A percentile compares a stretch with the other conserved stretches of the same genome.
Evolutionary conservation across 1,284 basidiomycete genomes (phyloP).

Genomic region (Melampsora americana): DNA sequence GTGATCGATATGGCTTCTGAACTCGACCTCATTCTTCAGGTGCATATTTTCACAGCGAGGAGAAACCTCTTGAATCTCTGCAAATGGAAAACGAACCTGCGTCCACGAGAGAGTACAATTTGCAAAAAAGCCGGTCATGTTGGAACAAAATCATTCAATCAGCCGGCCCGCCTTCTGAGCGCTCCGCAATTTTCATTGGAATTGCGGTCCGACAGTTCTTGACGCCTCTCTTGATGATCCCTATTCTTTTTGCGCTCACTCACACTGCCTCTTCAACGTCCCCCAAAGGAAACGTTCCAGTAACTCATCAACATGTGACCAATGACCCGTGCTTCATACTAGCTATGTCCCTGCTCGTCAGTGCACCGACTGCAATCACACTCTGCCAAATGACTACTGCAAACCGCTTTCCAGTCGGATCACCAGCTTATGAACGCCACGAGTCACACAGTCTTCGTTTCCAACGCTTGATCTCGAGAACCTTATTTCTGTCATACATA

Average conservation of each 20-base stretch:
- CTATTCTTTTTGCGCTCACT: not conserved
- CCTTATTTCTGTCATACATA: too few relatives aligned
- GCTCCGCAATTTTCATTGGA: conserved; percentile 30
- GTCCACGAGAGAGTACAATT: too few relatives aligned
- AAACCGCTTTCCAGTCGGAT: conserved; percentile 45
- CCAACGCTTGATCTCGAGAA: too few relatives aligned
- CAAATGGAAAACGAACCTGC: not conserved
- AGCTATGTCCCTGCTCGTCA: conserved; percentile 1
- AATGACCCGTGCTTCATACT: conserved; percentile 29
- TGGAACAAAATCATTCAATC: conserved; percentile 46
- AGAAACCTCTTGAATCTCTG: too few relatives aligned
- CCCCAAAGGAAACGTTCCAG: too few relatives aligned
- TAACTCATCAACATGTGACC: not conserved
- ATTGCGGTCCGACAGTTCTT: conserved; percentile 40
- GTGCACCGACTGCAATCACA: conserved; percentile 49
- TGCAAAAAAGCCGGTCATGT: not conserved
- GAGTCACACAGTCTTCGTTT: not conserved
- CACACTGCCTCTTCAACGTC: not conserved
- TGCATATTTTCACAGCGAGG: conserved; percentile 23
- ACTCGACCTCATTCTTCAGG: not conserved
- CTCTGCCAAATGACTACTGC: conserved; percentile 48
- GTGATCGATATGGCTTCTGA: not conserved
- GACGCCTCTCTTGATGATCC: conserved; percentile 20
- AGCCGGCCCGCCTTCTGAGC: conserved; percentile 32
- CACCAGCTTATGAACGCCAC: conserved; percentile 8